Evolutionary conservation across 352 stramenopile species (phyloP).

Genomic region (Pythium folliculosum): DNA sequence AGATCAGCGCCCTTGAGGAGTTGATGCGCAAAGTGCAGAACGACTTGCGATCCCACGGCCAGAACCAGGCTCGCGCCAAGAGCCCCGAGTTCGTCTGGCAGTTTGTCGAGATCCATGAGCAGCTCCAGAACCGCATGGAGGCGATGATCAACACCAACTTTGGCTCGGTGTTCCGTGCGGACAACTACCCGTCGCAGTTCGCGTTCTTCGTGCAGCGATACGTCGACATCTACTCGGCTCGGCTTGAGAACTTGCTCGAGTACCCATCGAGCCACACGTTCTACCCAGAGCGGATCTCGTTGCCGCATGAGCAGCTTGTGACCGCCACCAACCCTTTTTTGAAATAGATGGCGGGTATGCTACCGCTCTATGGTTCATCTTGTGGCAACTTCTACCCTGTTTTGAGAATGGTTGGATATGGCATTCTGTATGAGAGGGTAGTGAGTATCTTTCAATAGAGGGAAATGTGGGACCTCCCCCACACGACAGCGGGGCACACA

Average conservation of each 20-base stretch:
- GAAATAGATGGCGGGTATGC: conserved; percentile 22
- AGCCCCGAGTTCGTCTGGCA: conserved; percentile 64
- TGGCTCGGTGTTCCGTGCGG: conserved; percentile 84
- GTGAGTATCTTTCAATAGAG: conserved; percentile 14
- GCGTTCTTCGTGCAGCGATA: conserved; percentile 87
- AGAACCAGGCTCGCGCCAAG: conserved; percentile 35
- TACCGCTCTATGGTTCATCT: neutral
- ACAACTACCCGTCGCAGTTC: conserved; percentile 85
- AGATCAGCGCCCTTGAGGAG: conserved; percentile 64
- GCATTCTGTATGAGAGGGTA: neutral
- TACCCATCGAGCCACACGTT: conserved; percentile 87
- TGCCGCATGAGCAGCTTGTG: conserved; percentile 55
- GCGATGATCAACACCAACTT: conserved; percentile 87
- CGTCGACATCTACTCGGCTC: conserved; percentile 88
- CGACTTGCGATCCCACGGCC: conserved; percentile 34
- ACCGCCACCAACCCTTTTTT: conserved; percentile 16
- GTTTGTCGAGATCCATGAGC: conserved; percentile 61
- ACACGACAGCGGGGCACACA: neutral
- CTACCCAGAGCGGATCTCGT: conserved; percentile 69
- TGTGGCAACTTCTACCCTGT: neutral
- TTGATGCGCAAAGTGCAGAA: conserved; percentile 72
- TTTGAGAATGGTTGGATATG: neutral
- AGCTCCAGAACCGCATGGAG: conserved; percentile 74
- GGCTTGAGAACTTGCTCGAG: conserved; percentile 79
- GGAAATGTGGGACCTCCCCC: conserved; percentile 5